Conservation (phyloP, 2,329 filamentous ascomycete genomes). For the Monascus ruber region DNA sequence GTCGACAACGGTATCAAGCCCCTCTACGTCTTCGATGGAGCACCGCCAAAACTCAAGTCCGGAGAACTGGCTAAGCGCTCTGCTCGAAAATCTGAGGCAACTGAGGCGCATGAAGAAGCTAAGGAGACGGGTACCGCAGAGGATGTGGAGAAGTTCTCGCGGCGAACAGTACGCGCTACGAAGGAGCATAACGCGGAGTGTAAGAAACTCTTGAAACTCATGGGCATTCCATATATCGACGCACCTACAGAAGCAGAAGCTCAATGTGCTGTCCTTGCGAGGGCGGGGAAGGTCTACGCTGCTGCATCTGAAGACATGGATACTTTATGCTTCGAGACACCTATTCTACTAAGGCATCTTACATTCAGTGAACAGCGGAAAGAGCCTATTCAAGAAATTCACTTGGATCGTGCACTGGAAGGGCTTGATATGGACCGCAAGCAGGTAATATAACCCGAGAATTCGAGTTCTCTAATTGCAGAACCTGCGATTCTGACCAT, state of each 20-base stretch:
- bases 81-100: constrained; percentile 86
- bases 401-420: constrained; percentile 73
- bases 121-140: constrained; percentile 95
- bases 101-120: constrained; percentile 81
- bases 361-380: constrained; percentile 97
- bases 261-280: constrained; percentile 81
- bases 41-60: constrained; percentile 92
- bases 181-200: constrained; percentile 94
- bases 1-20: constrained; percentile 99
- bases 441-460: constrained; percentile 46
- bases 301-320: constrained; percentile 99
- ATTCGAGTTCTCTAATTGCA: too few species aligned
- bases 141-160: constrained; percentile 96
- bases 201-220: constrained; percentile 77
- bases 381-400: constrained; percentile 93
- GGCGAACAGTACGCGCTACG: constrained; percentile 88
- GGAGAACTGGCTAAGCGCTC: constrained; percentile 94
- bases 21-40: constrained; percentile 94
- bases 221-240: constrained; percentile 92
- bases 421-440: constrained; percentile 78
- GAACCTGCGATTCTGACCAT: neutral
- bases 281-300: constrained; percentile 89
- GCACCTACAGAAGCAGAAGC: constrained; percentile 96
- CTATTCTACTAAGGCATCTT: constrained; percentile 80
- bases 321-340: constrained; percentile 87